Evolutionary conservation across 805 yeast genomes (phyloP).

Genomic region (Dipodascus geniculatus): DNA sequence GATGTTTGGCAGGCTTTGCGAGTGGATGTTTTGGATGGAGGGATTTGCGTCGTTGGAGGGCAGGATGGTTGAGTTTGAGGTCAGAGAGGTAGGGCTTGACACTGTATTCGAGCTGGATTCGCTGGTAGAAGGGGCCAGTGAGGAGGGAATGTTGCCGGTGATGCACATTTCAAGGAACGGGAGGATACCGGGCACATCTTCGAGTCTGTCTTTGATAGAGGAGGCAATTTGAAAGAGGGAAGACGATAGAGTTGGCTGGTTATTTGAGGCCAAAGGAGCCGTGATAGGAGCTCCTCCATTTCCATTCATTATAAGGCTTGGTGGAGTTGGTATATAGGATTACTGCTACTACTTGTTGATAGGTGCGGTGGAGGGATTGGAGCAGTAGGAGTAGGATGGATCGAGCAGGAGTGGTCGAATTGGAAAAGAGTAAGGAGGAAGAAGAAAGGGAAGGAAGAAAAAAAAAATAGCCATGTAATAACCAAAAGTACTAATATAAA

Average conservation of each 20-base stretch:
- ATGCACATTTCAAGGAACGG: slow-evolving; percentile 11
- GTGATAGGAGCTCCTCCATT: neutral
- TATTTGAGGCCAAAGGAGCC: slow-evolving; percentile 11
- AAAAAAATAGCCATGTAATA: neutral
- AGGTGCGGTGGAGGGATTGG: neutral
- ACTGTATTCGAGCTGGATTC: slow-evolving; percentile 8
- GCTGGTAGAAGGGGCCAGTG: neutral
- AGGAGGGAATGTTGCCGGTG: slow-evolving; percentile 2
- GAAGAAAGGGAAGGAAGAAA: neutral
- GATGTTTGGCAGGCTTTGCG: slow-evolving; percentile 47
- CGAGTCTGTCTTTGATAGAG: slow-evolving; percentile 15
- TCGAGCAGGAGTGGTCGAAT: too few species aligned
- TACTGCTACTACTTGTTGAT: neutral
- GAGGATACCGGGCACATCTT: slow-evolving; percentile 15
- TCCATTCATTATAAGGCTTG: neutral
- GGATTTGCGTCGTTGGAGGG: slow-evolving; percentile 22
- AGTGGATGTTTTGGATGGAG: slow-evolving; percentile 16
- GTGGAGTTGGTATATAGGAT: too few species aligned
- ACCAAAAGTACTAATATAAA: too few species aligned
- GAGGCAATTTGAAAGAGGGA: slow-evolving; percentile 21
- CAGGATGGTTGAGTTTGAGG: slow-evolving; percentile 10
- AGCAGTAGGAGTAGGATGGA: neutral
- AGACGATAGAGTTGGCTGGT: slow-evolving; percentile 12
- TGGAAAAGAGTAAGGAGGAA: neutral
- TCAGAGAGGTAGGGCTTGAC: slow-evolving; percentile 5